Evolutionary conservation across 441 rosid genomes (phyloP).

Genomic region (Gossypium schwendimanii): DNA sequence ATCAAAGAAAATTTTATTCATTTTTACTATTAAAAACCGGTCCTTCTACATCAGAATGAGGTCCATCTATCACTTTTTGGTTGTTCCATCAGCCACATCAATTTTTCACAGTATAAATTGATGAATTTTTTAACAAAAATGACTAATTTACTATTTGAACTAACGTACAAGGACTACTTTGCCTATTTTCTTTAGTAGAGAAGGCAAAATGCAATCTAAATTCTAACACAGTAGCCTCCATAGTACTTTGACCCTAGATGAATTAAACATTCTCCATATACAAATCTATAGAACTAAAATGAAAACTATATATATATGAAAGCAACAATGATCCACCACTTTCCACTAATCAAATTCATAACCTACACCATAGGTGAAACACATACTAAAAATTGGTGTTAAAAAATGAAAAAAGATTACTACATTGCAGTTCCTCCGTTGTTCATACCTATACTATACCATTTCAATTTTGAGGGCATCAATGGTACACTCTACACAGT

Average conservation of each 20-base stretch:
- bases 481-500: background rate
- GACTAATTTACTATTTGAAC: no score
- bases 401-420: background rate
- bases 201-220: no score
- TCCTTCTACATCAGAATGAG: no score
- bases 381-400: background rate
- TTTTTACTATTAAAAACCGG: no score
- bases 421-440: background rate
- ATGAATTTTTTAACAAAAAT: no score
- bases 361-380: background rate
- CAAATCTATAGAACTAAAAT: background rate
- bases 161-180: no score
- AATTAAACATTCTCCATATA: background rate
- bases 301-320: background rate
- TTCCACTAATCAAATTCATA: background rate
- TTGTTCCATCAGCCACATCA: no score
- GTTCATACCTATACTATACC: background rate
- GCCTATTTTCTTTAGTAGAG: no score
- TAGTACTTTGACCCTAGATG: background rate
- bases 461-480: background rate
- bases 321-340: background rate
- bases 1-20: no score
- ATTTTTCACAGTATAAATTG: no score
- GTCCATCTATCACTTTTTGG: no score
- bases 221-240: no score